Base-by-base conservation (phyloP, 257 asterid species). In the Ocimum tenuiflorum region DNA sequence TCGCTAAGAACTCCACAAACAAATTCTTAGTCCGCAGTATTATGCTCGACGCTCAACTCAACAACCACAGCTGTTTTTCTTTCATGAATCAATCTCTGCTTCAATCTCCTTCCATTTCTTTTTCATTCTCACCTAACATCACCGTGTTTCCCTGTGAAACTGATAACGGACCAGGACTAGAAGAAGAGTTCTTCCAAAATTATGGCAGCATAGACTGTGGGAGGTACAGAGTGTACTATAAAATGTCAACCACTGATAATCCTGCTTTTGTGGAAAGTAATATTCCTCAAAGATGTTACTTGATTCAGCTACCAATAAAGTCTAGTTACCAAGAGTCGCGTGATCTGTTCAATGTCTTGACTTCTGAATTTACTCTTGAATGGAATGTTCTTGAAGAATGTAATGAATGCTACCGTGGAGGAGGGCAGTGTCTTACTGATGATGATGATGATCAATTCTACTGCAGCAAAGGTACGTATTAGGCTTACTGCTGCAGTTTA, bases 371-470 rank as follows among this genome's bases (percentile, higher is more conserved):
- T 54, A 19, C 35, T 0, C 18, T 85, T 0, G 73, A 74, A 54
- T 80, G 81, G 82, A 39, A 66, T 60, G 23, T 82, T n/a, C 72
- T 80, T 1, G 64, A 46, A 6, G 65, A 41, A 14, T 82, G 86
- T 68, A 31, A 0, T 69, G 17, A 14, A 3, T 82, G 86, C 15
- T 48, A 54, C 38, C 29, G 4, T 0, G 20, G 61, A 22, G 86
- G 84, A 60, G 78, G 82, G 33, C 65, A 45, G 58, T 78, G 82
- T 70, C 19, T 55, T 27, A 60, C 42, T 48, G 64, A 53, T 31
- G 12, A 5, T 14, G 12, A 5, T 14, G 10, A 4, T 53, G 49
- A 69, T 31, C 3, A 0, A 15, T 68, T 73, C 67, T 29, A 33
- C 17, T 73, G 82, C 49, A n/a, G 45, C n/a, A 39, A 39, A 39